phyloP scores from a whole-genome alignment of 2,329 filamentous ascomycete species.

The Monilinia vaccinii-corymbosi region DNA sequence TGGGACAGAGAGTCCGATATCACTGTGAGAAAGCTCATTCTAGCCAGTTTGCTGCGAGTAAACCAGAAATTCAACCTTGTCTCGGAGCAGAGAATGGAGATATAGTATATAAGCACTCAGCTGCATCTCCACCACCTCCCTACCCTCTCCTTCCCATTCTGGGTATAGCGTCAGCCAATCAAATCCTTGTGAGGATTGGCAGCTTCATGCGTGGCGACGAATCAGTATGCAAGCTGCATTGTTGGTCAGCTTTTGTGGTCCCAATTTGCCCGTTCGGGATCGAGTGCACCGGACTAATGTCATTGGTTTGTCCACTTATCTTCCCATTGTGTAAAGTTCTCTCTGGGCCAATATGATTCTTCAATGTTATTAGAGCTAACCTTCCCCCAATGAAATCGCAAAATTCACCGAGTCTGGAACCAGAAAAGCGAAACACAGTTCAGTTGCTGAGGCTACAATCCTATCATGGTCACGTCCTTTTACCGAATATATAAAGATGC shows the following conservation, averaged over 20 bases:
- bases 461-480: background rate
- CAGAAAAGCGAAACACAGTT: too few species aligned
- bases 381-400: too few species aligned
- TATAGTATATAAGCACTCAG: background rate
- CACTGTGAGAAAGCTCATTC: background rate
- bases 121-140: background rate
- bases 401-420: too few species aligned
- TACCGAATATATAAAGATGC: background rate
- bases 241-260: background rate
- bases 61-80: background rate
- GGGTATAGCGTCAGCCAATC: background rate
- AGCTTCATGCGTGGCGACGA: background rate
- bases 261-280: too few species aligned
- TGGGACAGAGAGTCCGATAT: background rate
- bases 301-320: too few species aligned
- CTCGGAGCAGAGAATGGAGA: background rate
- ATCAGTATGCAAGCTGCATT: background rate
- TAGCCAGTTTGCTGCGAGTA: background rate
- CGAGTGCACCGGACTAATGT: too few species aligned
- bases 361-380: too few species aligned
- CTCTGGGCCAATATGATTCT: too few species aligned
- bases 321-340: too few species aligned
- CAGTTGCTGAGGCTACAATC: background rate
- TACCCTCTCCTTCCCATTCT: background rate
- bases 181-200: background rate